A percentile compares a stretch with the other conserved stretches of the same genome.
Conservation (phyloP, 495 filamentous ascomycete genomes). For the Neurospora sp. region DNA sequence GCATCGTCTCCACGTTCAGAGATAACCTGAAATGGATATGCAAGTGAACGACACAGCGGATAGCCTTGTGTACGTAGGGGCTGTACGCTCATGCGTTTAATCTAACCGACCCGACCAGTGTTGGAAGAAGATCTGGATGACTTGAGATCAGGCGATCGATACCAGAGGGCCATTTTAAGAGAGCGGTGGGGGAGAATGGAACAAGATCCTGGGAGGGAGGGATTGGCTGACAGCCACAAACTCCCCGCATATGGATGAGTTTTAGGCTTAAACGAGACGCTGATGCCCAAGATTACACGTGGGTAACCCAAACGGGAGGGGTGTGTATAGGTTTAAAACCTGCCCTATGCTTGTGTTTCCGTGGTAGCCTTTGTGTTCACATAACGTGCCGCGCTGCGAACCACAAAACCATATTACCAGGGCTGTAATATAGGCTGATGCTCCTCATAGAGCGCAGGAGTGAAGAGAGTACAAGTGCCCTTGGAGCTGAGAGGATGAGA, state of each 20-base stretch:
- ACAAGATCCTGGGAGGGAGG: conserved; percentile 3
- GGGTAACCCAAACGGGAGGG: conserved; percentile 2
- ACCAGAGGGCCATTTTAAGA: conserved; percentile 1
- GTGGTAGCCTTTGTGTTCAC: background rate
- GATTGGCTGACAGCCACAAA: conserved; percentile 3
- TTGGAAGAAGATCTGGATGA: conserved; percentile 10
- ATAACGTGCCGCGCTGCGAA: background rate
- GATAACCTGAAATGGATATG: background rate
- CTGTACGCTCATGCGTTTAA: conserved; percentile 7
- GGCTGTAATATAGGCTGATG: background rate
- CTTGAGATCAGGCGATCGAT: conserved; percentile 21
- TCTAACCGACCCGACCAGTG: conserved; percentile 6
- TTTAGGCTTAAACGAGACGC: conserved; percentile 10
- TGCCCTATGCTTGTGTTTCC: background rate
- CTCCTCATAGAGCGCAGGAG: background rate
- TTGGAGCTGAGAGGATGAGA: background rate
- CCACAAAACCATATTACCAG: background rate
- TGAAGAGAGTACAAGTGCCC: background rate
- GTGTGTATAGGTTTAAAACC: background rate
- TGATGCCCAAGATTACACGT: conserved; percentile 9
- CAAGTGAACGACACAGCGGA: background rate
- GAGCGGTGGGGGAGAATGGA: conserved; percentile 3
- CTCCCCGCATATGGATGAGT: conserved; percentile 4
- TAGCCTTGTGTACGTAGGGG: background rate
- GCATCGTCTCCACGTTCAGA: background rate